These are phyloP conservation scores for Alternaria novae-zelandiae DNA, from an alignment of 2,329 filamentous ascomycete species.

Conservation along the genomic window DNA sequence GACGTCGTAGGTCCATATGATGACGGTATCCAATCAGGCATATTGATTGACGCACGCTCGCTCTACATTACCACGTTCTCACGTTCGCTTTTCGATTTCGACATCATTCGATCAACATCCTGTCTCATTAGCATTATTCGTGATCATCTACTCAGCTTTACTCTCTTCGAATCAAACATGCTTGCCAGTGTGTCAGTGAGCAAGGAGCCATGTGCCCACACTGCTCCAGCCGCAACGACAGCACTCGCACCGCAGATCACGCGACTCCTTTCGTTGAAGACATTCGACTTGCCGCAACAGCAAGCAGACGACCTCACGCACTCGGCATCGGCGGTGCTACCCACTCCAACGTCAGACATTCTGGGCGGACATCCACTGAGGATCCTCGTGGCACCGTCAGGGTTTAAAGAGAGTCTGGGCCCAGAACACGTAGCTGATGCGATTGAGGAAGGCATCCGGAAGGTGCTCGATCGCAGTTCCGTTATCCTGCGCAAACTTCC, in stretches of 20 bases:
- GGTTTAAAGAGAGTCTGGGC: constrained; percentile 61
- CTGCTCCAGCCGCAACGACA: constrained; percentile 6
- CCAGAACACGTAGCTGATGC: constrained; percentile 58
- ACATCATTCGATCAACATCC: background rate
- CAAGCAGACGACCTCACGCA: constrained; percentile 24
- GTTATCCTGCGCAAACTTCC: constrained; percentile 57
- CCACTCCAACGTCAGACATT: constrained; percentile 30
- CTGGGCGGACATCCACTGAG: constrained; percentile 28
- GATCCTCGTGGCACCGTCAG: constrained; percentile 60
- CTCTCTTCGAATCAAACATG: constrained; percentile 4
- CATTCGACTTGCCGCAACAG: constrained; percentile 24
- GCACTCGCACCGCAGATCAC: constrained; percentile 19
- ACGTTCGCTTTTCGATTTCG: background rate
- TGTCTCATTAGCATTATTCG: background rate
- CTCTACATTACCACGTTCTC: constrained; percentile 5
- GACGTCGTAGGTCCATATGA: constrained; percentile 16
- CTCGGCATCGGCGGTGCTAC: constrained; percentile 22
- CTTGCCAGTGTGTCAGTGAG: constrained; percentile 16
- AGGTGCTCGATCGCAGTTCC: constrained; percentile 49
- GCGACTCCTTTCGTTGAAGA: constrained; percentile 28
- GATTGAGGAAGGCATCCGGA: constrained; percentile 57
- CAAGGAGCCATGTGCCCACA: constrained; percentile 2
- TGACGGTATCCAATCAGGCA: constrained; percentile 6
- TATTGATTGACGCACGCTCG: constrained; percentile 9
- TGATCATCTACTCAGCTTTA: background rate